A percentile compares a stretch with the other conserved stretches of the same genome.
Evolutionary conservation across 306 rosid species (phyloP).

Genomic region (Fragaria vesca): DNA sequence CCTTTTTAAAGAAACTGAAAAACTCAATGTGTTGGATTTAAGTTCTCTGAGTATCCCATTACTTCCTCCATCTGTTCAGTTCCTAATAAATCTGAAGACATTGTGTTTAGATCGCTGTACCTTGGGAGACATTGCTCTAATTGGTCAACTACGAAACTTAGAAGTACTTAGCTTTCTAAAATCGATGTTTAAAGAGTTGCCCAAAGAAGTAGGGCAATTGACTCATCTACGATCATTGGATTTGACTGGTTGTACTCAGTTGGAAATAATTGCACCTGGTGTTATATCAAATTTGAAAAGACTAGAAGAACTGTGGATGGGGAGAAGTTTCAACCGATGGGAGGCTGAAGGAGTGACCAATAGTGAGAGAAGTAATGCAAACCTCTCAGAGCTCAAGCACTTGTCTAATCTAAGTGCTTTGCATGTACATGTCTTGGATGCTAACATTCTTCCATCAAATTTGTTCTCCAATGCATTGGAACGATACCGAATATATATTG

Average conservation of each 20-base stretch:
- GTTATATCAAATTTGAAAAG: conserved; percentile 24
- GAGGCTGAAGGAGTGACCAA: not conserved
- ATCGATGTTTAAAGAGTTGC: conserved; percentile 32
- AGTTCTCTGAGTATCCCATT: not conserved
- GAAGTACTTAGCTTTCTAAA: conserved; percentile 39
- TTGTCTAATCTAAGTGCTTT: conserved; percentile 26
- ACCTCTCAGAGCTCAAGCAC: conserved; percentile 33
- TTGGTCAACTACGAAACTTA: conserved; percentile 35
- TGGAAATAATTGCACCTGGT: conserved; percentile 23
- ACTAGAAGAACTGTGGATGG: conserved; percentile 43
- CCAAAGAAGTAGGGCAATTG: not conserved
- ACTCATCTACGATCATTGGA: not conserved
- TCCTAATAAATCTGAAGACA: conserved; percentile 16
- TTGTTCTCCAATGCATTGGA: conserved; percentile 23
- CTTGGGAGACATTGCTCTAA: conserved; percentile 19
- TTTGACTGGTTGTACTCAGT: conserved; percentile 1
- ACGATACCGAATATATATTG: conserved; percentile 38
- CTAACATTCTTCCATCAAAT: conserved; percentile 14
- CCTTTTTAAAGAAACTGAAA: conserved; percentile 11
- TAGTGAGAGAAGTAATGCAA: not conserved
- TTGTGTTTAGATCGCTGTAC: conserved; percentile 36
- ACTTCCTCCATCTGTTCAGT: conserved; percentile 19
- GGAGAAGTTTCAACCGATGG: conserved; percentile 31
- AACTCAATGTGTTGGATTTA: conserved; percentile 20
- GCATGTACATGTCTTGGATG: conserved; percentile 27